These are phyloP conservation scores for Oxyria digyna DNA, from an alignment of 148 eudicot species.

Conservation along the genomic window DNA sequence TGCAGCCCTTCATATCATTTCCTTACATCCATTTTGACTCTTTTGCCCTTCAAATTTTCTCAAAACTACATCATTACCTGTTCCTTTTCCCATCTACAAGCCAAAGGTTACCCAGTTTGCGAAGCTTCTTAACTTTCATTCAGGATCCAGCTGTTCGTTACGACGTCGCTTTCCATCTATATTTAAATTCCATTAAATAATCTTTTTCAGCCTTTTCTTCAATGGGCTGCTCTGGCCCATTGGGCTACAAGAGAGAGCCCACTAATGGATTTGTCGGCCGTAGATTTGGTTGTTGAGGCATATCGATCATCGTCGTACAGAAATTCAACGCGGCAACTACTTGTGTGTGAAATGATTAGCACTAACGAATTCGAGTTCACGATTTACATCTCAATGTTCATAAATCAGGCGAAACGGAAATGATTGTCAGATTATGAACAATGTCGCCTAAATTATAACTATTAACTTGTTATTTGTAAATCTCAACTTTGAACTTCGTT, in stretches of 20 bases:
- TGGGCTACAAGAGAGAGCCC: background rate
- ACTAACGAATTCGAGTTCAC: too few species aligned
- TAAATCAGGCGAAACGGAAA: too few species aligned
- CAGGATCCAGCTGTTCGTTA: slow-evolving; percentile 3
- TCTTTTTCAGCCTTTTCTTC: background rate
- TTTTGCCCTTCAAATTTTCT: background rate
- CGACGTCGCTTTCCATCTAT: background rate
- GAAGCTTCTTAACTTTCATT: background rate
- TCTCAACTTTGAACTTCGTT: too few species aligned
- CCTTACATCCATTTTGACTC: background rate
- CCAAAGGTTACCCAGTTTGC: background rate
- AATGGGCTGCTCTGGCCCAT: background rate
- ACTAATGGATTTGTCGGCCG: background rate
- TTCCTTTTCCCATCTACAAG: background rate
- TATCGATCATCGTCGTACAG: background rate
- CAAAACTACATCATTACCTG: background rate
- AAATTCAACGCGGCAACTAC: background rate
- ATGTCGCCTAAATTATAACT: too few species aligned
- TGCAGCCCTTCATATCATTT: background rate
- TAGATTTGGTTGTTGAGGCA: background rate
- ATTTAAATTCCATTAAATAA: background rate
- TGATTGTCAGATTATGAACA: too few species aligned
- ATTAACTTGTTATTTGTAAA: too few species aligned
- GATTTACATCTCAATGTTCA: too few species aligned
- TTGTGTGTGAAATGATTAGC: background rate